Conservation (phyloP, 148 eudicot genomes). For the Hydrangea macrophylla region DNA sequence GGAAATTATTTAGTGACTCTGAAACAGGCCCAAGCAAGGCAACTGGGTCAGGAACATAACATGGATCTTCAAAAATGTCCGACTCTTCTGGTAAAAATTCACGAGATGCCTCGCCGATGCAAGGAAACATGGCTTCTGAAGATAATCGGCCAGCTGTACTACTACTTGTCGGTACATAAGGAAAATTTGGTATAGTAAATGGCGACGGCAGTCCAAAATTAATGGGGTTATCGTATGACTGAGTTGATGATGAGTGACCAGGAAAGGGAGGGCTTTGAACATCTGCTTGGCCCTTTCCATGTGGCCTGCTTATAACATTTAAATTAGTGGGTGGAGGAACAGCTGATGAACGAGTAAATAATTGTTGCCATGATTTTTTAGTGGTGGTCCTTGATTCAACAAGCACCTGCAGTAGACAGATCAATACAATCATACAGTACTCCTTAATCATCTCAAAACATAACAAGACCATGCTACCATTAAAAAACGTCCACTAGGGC, state of each 20-base stretch:
- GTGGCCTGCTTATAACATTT: slow-evolving; percentile 82
- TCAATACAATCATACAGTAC: slow-evolving; percentile 13
- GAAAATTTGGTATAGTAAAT: slow-evolving; percentile 57
- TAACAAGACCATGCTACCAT: neutral
- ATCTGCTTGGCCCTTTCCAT: slow-evolving; percentile 54
- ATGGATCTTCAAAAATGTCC: slow-evolving; percentile 96
- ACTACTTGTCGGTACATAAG: slow-evolving; percentile 43
- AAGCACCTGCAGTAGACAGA: slow-evolving; percentile 51
- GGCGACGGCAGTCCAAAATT: slow-evolving; percentile 74
- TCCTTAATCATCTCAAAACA: neutral
- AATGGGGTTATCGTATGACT: slow-evolving; percentile 76
- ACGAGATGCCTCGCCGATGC: slow-evolving; percentile 39
- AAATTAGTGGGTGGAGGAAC: slow-evolving; percentile 46
- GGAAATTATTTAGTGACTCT: slow-evolving; percentile 88
- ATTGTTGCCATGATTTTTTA: slow-evolving; percentile 87
- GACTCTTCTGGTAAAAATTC: slow-evolving; percentile 75
- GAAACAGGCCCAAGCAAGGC: slow-evolving; percentile 96
- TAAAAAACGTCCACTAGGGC: neutral
- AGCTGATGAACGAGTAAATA: slow-evolving; percentile 66
- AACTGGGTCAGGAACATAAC: slow-evolving; percentile 91
- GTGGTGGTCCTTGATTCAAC: slow-evolving; percentile 55
- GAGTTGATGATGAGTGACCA: slow-evolving; percentile 38
- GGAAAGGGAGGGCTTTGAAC: slow-evolving; percentile 44
- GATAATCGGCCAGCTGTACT: slow-evolving; percentile 47
- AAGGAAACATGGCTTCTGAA: slow-evolving; percentile 55